Evolutionary conservation across 768 basidiomycete genomes (phyloP).

Genomic region (Termitomyces sp.): DNA sequence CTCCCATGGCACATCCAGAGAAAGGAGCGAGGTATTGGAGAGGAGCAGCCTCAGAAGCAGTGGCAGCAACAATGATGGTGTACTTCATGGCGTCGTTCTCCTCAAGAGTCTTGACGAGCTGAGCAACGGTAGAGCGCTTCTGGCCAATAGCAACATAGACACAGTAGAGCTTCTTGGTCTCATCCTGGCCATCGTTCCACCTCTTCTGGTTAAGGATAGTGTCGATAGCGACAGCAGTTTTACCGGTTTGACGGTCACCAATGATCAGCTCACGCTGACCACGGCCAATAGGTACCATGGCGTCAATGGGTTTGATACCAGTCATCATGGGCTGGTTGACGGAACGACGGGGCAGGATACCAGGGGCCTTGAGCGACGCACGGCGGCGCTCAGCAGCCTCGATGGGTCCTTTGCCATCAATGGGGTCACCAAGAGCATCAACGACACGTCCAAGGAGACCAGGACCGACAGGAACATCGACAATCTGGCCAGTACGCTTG

Average conservation of each 20-base stretch:
- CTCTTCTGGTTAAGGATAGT: conserved; percentile 99
- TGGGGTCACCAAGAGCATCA: conserved; percentile 99
- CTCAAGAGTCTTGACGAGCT: conserved; percentile 98
- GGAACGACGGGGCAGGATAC: conserved; percentile 98
- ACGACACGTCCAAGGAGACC: conserved; percentile 98
- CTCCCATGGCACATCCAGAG: conserved; percentile 99
- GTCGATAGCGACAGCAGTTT: conserved; percentile 99
- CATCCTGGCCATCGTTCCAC: conserved; percentile 98
- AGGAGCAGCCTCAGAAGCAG: conserved; percentile 98
- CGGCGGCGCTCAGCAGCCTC: conserved; percentile 90
- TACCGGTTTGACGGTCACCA: conserved; percentile 99
- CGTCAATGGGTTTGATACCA: conserved; percentile 99
- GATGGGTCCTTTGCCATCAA: conserved; percentile 99
- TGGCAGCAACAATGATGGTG: conserved; percentile 98
- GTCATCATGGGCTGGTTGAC: conserved; percentile 99
- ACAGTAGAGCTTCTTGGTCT: conserved; percentile 98
- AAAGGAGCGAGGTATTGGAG: conserved; percentile 99
- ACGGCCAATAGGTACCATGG: conserved; percentile 99
- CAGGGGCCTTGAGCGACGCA: conserved; percentile 97
- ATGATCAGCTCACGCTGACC: conserved; percentile 99
- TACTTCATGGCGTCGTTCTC: conserved; percentile 99
- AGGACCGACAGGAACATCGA: conserved; percentile 98
- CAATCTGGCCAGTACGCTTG: conserved; percentile 99
- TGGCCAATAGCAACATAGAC: conserved; percentile 99
- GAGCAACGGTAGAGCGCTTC: conserved; percentile 99